These are phyloP conservation scores for Neonectria faginata DNA, from an alignment of 2,329 filamentous ascomycete species.

Conservation along the genomic window DNA sequence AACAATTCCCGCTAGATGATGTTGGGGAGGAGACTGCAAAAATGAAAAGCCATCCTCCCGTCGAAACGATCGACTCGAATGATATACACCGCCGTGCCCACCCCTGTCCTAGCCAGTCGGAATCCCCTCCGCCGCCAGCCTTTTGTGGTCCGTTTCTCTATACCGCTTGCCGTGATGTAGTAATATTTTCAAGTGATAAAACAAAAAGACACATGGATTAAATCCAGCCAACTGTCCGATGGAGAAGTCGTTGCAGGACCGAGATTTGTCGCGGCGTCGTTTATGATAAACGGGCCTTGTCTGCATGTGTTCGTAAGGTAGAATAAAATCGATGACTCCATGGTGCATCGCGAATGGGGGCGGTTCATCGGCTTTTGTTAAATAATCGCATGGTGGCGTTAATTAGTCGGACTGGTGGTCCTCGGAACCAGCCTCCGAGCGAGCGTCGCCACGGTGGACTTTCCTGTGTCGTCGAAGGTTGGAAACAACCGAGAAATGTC, in stretches of 20 bases:
- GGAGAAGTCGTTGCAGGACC: conserved; percentile 13
- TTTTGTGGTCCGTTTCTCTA: conserved; percentile 47
- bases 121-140: conserved; percentile 36
- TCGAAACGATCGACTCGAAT: conserved; percentile 47
- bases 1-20: conserved; percentile 35
- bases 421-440: conserved; percentile 72
- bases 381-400: conserved; percentile 3
- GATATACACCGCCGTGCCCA: conserved; percentile 44
- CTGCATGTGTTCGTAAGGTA: conserved; percentile 27
- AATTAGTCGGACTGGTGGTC: conserved; percentile 70
- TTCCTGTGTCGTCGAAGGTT: conserved; percentile 95
- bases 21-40: conserved; percentile 26
- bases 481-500: conserved; percentile 96
- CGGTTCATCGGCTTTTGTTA: conserved; percentile 2
- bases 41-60: conserved; percentile 33
- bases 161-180: conserved; percentile 43
- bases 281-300: conserved; percentile 16
- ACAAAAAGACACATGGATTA: conserved; percentile 35
- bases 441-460: conserved; percentile 81
- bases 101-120: conserved; percentile 33
- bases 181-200: conserved; percentile 42
- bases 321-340: conserved; percentile 13
- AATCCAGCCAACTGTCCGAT: conserved; percentile 27
- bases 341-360: conserved; percentile 1
- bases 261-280: conserved; percentile 20